phyloP scores from a whole-genome alignment of 2,329 filamentous ascomycete species.

The Scytalidium sp. region DNA sequence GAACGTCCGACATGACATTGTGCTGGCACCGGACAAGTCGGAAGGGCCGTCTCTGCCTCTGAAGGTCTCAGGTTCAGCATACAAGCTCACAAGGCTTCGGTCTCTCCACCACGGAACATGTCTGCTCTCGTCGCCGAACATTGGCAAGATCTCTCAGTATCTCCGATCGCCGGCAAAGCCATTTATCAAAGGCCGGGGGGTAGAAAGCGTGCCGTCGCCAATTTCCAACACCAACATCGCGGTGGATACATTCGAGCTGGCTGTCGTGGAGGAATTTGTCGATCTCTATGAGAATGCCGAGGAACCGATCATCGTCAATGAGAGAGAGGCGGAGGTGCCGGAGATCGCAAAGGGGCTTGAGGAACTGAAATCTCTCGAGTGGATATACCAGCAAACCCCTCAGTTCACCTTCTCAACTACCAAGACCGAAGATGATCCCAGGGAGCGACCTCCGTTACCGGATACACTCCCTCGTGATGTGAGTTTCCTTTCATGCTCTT shows the following conservation, averaged over 20 bases:
- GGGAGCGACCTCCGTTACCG: slow-evolving; percentile 50
- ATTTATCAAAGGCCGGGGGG: slow-evolving; percentile 77
- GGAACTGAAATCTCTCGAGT: slow-evolving; percentile 63
- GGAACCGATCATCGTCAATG: slow-evolving; percentile 30
- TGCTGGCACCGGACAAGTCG: slow-evolving; percentile 52
- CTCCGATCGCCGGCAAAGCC: slow-evolving; percentile 74
- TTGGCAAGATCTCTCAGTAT: slow-evolving; percentile 65
- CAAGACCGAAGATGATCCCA: slow-evolving; percentile 50
- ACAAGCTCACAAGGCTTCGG: slow-evolving; percentile 80
- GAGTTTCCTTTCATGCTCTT: slow-evolving; percentile 25
- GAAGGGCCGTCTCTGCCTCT: slow-evolving; percentile 37
- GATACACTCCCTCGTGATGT: slow-evolving; percentile 44
- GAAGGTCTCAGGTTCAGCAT: slow-evolving; percentile 93
- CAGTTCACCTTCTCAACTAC: slow-evolving; percentile 70
- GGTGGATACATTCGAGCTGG: slow-evolving; percentile 44
- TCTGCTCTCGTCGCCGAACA: slow-evolving; percentile 73
- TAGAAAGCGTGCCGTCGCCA: slow-evolving; percentile 85
- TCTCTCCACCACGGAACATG: slow-evolving; percentile 94
- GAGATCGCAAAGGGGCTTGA: slow-evolving; percentile 59
- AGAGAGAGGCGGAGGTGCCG: slow-evolving; percentile 42
- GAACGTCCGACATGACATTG: slow-evolving; percentile 91
- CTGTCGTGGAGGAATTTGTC: slow-evolving; percentile 63
- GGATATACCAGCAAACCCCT: slow-evolving; percentile 85
- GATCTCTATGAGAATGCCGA: slow-evolving; percentile 55
- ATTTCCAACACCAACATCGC: slow-evolving; percentile 73